Evolutionary conservation across 1,139 yeast species (phyloP).

Genomic region (Scheffersomyces cryptocercus): DNA sequence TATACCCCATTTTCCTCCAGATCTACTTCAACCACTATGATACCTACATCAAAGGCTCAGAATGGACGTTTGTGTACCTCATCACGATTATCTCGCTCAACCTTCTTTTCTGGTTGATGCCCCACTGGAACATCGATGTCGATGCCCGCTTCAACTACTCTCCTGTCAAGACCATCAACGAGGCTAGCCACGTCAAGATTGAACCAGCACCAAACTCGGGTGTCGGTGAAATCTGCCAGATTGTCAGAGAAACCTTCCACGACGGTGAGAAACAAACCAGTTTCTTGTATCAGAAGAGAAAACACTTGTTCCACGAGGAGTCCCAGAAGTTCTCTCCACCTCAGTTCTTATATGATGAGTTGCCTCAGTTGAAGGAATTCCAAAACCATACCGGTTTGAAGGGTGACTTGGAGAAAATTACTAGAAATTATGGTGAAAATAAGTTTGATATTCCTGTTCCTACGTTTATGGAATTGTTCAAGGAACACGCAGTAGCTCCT

Average conservation of each 20-base stretch:
- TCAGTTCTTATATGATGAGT: conserved; percentile 66
- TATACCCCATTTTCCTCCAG: conserved; percentile 76
- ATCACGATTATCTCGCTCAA: conserved; percentile 75
- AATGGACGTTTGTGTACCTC: conserved; percentile 86
- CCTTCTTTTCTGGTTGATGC: conserved; percentile 80
- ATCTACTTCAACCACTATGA: conserved; percentile 74
- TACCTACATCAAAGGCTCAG: conserved; percentile 73
- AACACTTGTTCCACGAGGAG: conserved; percentile 69
- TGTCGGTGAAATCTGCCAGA: conserved; percentile 72
- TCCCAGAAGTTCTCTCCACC: conserved; percentile 75
- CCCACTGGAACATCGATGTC: conserved; percentile 88
- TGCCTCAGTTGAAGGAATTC: conserved; percentile 58
- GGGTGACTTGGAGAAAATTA: conserved; percentile 56
- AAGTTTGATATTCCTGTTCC: conserved; percentile 95
- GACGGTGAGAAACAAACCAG: conserved; percentile 67
- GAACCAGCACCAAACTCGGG: conserved; percentile 88
- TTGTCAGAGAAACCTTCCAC: conserved; percentile 56
- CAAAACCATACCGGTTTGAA: conserved; percentile 64
- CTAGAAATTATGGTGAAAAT: conserved; percentile 77
- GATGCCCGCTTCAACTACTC: conserved; percentile 71
- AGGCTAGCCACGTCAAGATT: conserved; percentile 73
- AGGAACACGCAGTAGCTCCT: conserved; percentile 98
- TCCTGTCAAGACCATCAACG: conserved; percentile 49
- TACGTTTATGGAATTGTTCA: conserved; percentile 82
- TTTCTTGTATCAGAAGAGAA: conserved; percentile 88